Evolutionary conservation across 495 filamentous ascomycete genomes (phyloP), one percentile per base, ranked within the genome.

Genomic region (Acidiella bohemica): DNA sequence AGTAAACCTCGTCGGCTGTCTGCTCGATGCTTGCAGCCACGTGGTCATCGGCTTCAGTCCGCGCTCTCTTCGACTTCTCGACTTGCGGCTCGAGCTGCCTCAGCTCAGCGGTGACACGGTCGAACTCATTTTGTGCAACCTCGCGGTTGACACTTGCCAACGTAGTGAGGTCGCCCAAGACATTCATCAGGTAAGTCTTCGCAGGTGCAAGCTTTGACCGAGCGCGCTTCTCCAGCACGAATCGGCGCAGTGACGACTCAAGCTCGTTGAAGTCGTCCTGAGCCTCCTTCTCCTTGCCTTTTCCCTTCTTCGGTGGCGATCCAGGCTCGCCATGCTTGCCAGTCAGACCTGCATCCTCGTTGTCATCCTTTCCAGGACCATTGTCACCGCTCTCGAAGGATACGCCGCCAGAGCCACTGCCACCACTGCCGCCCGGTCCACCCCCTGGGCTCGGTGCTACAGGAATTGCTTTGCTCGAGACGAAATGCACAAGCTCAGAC

Each of bases 161-260:
- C 7, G 73, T 73, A 45, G 83, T 70, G 13, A 97, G 59, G 56
- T 96, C 90, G 34, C 80, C 74, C 30, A 97, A 70, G 28, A 96
- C 72, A 56, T 97, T 96, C 48, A 87, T 67, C n/a, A 97, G 76
- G 53, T 96, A 97, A 4, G 87, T 95, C 60, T 83, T 87, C 1
- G 90, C 90, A 16, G 90, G 90, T 11, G 90, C 90, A 48, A 97
- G 72, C 61, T 97, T 97, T 10, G 88, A 95, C 12, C 84, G 74
- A 21, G 90, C 85, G 33, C 90, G 76, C 64, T 94, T 95, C 53
- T 96, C 90, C 32, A 97, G 76, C 24, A 97, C 90, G 54, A 97
- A 97, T 37, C 85, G 77, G 35, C 92, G 73, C 39, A 97, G 60
- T 23, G 87, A 85, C 42, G 80, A 70, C 60, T 97, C 90, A 7